A percentile compares a stretch with the other conserved stretches of the same genome.
Conservation (phyloP, 1,284 basidiomycete species). For the Ganoderma leucocontextum region DNA sequence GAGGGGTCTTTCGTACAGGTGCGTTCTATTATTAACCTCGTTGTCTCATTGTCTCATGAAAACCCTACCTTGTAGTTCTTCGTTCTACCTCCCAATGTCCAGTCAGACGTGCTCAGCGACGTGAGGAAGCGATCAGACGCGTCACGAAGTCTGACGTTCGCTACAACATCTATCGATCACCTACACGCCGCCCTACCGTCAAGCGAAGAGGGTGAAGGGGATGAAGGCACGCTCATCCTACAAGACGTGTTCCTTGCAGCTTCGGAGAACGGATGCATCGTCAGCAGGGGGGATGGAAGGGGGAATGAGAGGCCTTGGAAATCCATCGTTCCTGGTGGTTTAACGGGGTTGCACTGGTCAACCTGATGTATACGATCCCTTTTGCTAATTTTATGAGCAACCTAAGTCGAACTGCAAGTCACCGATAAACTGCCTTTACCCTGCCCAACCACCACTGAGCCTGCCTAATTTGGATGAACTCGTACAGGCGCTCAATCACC, state of each 20-base stretch:
- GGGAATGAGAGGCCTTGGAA: conserved; percentile 45
- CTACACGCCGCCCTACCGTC: conserved; percentile 6
- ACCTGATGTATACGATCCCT: neutral
- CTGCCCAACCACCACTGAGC: conserved; percentile 1
- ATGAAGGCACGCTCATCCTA: conserved; percentile 36
- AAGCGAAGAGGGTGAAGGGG: conserved; percentile 23
- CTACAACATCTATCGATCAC: conserved; percentile 28
- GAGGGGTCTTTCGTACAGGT: conserved; percentile 72
- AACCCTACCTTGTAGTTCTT: conserved; percentile 19
- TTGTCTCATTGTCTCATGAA: conserved; percentile 22
- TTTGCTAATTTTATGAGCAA: neutral
- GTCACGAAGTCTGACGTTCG: conserved; percentile 26
- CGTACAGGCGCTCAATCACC: neutral
- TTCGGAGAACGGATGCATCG: conserved; percentile 67
- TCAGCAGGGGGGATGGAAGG: conserved; percentile 35
- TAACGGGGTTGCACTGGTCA: conserved; percentile 7
- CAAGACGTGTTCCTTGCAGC: conserved; percentile 55
- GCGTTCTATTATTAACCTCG: conserved; percentile 31
- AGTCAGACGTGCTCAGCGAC: conserved; percentile 18
- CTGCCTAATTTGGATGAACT: conserved; percentile 17
- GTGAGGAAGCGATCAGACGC: conserved; percentile 4
- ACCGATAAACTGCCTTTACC: neutral
- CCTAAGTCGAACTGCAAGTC: neutral
- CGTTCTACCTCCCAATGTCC: conserved; percentile 16
- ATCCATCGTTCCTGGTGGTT: conserved; percentile 45